These are phyloP conservation scores for Coleophoma cylindrospora DNA, from an alignment of 2,329 filamentous ascomycete genomes.

Conservation along the genomic window DNA sequence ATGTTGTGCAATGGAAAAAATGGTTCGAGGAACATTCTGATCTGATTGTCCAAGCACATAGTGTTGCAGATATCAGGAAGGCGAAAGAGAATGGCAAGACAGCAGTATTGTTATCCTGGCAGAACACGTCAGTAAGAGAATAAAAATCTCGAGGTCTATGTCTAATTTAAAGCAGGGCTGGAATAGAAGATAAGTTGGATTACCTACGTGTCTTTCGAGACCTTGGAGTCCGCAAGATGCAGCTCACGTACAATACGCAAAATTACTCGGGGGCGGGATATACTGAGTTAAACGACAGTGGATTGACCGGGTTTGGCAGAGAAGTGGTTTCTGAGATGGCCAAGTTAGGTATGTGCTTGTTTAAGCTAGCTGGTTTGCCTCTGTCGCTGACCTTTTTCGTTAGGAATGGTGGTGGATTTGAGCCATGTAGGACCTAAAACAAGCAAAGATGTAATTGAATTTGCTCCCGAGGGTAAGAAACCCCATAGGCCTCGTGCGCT, in stretches of 20 bases:
- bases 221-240: conserved; percentile 35
- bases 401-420: conserved; percentile 18
- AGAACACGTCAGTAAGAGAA: conserved; percentile 26
- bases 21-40: conserved; percentile 36
- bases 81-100: conserved; percentile 32
- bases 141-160: neutral
- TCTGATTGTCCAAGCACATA: conserved; percentile 32
- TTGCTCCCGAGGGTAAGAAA: conserved; percentile 19
- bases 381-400: neutral
- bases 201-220: conserved; percentile 34
- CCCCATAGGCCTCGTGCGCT: neutral
- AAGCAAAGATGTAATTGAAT: conserved; percentile 29
- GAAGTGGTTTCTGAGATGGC: conserved; percentile 30
- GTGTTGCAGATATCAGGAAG: conserved; percentile 29
- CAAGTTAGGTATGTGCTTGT: conserved; percentile 21
- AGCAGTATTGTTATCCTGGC: conserved; percentile 33
- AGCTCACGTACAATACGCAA: conserved; percentile 37
- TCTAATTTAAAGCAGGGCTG: conserved; percentile 14
- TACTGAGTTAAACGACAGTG: conserved; percentile 30
- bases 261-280: conserved; percentile 36
- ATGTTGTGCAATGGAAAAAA: conserved; percentile 36
- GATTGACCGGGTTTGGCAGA: conserved; percentile 30
- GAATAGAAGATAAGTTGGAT: conserved; percentile 33
- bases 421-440: conserved; percentile 30
- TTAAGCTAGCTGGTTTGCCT: neutral